Evolutionary conservation across 306 rosid genomes (phyloP), one percentile per base, ranked within the genome.

Genomic region (Vigna nakashimae): DNA sequence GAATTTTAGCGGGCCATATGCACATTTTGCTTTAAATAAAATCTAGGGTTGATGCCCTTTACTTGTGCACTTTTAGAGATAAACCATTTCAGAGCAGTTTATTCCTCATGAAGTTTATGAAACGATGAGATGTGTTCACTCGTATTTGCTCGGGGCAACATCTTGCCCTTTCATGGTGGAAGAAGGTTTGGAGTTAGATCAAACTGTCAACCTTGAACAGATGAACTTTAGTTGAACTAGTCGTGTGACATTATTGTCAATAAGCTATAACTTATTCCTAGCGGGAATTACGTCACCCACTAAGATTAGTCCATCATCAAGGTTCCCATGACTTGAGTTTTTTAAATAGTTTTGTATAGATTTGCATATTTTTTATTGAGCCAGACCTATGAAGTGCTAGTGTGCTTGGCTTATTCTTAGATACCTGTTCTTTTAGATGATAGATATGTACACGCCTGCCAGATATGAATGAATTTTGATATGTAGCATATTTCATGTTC

Each of bases 331-430:
- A 63, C 48, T 49, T 22, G 28, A 17, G 63, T 28, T 53, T 63
- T 64, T 62, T 26, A 42, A 79, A 26, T 51, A 49, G 64, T 72
- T 64, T 16, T 66, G 38, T 24, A 8, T 67, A 36, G 58, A 24
- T 73, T 26, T 38, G 43, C 68, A 28, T 7, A 1, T 67, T 50
- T 30, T 63, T 73, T 51, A 53, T 51, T 59, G 72, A 72, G 22
- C 38, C 72, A 74, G 76, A 34, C 58, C 46, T 66, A 16, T 51
- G 30, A 26, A 8, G 24, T 65, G 62, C 45, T 55, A 5, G 42
- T 65, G 28, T 51, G 58, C 2, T 42, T 65, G 12, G 11, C 56
- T 73, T 53, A 46, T 48, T 80, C 57, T 40, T n/a, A n/a, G 57
- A 20, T 56, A 12, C 16, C 15, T 67, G 75, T 55, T 45, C n/a